A percentile compares a stretch with the other conserved stretches of the same genome.
Evolutionary conservation across 179 eudicot species (phyloP).

Genomic region (Beta lomatogona): DNA sequence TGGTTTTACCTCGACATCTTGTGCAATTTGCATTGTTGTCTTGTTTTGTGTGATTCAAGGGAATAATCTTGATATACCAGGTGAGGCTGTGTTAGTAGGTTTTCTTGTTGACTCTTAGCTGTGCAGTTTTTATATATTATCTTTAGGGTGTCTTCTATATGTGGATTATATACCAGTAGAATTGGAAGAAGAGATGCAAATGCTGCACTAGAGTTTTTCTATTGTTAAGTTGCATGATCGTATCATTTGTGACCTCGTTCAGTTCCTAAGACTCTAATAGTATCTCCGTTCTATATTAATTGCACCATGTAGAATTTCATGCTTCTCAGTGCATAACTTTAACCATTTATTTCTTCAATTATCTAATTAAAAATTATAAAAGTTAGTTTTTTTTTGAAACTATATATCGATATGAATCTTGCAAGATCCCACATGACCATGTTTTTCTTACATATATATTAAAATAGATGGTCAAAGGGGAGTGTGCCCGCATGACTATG

Average conservation of each 20-base stretch:
- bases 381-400: no score
- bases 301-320: no score
- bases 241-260: not conserved
- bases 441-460: no score
- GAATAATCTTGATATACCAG: not conserved
- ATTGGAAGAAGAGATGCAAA: not conserved
- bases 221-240: not conserved
- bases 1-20: not conserved
- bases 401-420: no score
- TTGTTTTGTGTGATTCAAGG: not conserved
- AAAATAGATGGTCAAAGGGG: no score
- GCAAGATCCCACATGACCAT: no score
- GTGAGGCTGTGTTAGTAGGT: not conserved
- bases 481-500: no score
- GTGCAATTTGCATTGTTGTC: conserved; percentile 5
- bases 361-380: no score
- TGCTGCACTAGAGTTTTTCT: not conserved
- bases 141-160: not conserved
- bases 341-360: no score
- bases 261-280: no score
- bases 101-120: not conserved
- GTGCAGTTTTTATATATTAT: not conserved
- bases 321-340: no score
- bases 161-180: not conserved
- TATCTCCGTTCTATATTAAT: no score